These are phyloP conservation scores for Wallacemonas sp. DNA, from an alignment of 208 protist genomes.

Conservation along the genomic window DNA sequence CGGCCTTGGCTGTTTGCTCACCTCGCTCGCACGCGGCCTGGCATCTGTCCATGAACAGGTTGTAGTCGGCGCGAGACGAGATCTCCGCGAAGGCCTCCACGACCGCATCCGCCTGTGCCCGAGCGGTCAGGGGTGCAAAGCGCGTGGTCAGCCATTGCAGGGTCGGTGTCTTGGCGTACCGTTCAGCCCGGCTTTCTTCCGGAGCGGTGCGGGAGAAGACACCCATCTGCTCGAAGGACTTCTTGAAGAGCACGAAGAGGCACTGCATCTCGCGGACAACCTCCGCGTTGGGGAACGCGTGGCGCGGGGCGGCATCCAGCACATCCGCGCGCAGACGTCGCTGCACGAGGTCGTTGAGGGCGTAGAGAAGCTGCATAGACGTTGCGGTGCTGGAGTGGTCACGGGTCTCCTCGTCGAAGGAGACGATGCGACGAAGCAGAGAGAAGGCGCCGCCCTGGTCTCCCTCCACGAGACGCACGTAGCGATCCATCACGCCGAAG, in stretches of 20 bases:
- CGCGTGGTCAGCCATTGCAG: constrained; percentile 54
- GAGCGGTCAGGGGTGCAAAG: constrained; percentile 4
- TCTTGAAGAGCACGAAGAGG: constrained; percentile 59
- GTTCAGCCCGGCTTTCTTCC: constrained; percentile 11
- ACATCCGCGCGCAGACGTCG: constrained; percentile 56
- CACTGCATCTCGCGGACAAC: constrained; percentile 66
- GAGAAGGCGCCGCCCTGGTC: constrained; percentile 36
- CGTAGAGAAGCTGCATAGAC: constrained; percentile 63
- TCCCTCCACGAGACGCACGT: constrained; percentile 46
- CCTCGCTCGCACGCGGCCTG: constrained; percentile 57
- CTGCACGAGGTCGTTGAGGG: constrained; percentile 65
- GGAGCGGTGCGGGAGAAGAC: constrained; percentile 30
- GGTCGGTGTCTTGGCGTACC: constrained; percentile 25
- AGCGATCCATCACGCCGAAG: constrained; percentile 41
- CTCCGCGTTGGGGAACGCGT: constrained; percentile 47
- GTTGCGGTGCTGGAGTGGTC: constrained; percentile 67
- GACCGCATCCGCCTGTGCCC: constrained; percentile 10
- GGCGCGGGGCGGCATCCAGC: constrained; percentile 26
- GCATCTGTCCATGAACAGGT: constrained; percentile 73
- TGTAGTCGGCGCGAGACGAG: constrained; percentile 78
- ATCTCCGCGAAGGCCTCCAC: constrained; percentile 78
- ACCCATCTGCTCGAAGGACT: constrained; percentile 56
- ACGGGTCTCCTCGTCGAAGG: constrained; percentile 36
- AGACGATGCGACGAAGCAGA: constrained; percentile 33
- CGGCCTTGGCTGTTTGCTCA: constrained; percentile 57